These are phyloP conservation scores for Globisporangium emineosum DNA, from an alignment of 352 stramenopile species.

Conservation along the genomic window DNA sequence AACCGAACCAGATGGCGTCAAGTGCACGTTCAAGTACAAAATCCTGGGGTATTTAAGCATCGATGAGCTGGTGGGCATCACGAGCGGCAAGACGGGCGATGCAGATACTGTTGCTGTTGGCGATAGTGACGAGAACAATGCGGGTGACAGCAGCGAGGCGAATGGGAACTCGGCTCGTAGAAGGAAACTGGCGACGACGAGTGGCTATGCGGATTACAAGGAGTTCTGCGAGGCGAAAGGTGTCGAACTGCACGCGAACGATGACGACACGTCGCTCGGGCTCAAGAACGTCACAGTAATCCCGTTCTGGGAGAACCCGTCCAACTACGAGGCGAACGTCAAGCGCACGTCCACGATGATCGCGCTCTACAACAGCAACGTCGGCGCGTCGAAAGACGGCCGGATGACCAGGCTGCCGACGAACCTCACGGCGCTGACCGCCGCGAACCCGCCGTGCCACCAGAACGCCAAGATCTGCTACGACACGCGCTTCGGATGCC, in stretches of 20 bases:
- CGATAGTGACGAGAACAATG: slow-evolving; percentile 5
- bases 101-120: not conserved
- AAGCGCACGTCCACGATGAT: slow-evolving; percentile 50
- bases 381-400: slow-evolving; percentile 15
- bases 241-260: slow-evolving; percentile 53
- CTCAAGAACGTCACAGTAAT: slow-evolving; percentile 47
- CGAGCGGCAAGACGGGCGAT: slow-evolving; percentile 20
- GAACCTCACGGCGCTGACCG: slow-evolving; percentile 35
- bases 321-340: slow-evolving; percentile 45
- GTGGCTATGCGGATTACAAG: slow-evolving; percentile 35
- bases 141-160: not conserved
- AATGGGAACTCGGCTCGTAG: not conserved
- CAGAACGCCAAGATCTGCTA: slow-evolving; percentile 54
- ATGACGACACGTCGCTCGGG: slow-evolving; percentile 46
- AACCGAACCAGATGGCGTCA: slow-evolving; percentile 48
- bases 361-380: slow-evolving; percentile 43
- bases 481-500: slow-evolving; percentile 46
- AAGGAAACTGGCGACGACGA: not conserved
- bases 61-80: slow-evolving; percentile 74
- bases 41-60: slow-evolving; percentile 62
- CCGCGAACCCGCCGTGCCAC: slow-evolving; percentile 58
- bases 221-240: slow-evolving; percentile 44
- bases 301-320: slow-evolving; percentile 59
- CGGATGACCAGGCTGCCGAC: slow-evolving; percentile 47
- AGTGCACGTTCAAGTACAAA: slow-evolving; percentile 71